These are phyloP conservation scores for Coemansia sp. DNA, from an alignment of 192 early-diverging fungal species.

Conservation along the genomic window DNA sequence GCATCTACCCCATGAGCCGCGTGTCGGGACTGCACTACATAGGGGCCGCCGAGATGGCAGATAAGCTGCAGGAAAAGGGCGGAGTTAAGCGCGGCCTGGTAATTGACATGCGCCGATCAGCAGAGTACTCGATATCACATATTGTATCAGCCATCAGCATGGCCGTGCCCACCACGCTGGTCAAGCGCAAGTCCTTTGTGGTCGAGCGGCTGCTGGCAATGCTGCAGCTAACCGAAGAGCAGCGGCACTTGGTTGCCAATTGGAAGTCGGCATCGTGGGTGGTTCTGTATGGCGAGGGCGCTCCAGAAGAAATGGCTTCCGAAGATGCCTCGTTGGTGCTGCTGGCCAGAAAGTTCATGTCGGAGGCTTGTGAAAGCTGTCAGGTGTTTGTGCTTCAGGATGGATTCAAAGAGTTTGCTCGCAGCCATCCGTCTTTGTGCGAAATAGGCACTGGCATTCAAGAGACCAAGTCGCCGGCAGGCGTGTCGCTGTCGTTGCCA, in stretches of 20 bases:
- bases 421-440: slow-evolving; percentile 16
- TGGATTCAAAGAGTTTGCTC: slow-evolving; percentile 35
- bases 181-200: slow-evolving; percentile 63
- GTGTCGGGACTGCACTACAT: slow-evolving; percentile 31
- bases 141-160: slow-evolving; percentile 65
- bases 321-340: slow-evolving; percentile 56
- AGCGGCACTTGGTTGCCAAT: slow-evolving; percentile 45
- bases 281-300: slow-evolving; percentile 65
- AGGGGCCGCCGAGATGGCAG: slow-evolving; percentile 10
- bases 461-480: neutral
- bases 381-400: slow-evolving; percentile 34
- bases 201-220: slow-evolving; percentile 62
- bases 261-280: slow-evolving; percentile 63
- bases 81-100: slow-evolving; percentile 43
- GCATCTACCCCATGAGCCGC: slow-evolving; percentile 1
- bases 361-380: slow-evolving; percentile 41
- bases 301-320: slow-evolving; percentile 43
- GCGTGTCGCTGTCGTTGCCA: slow-evolving; percentile 7
- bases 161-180: slow-evolving; percentile 68
- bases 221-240: slow-evolving; percentile 53
- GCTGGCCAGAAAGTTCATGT: slow-evolving; percentile 61
- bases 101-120: slow-evolving; percentile 70
- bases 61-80: neutral
- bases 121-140: slow-evolving; percentile 53
- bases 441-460: slow-evolving; percentile 7